phyloP scores from a whole-genome alignment of 2,329 filamentous ascomycete genomes.

The Alternaria gansuensis region DNA sequence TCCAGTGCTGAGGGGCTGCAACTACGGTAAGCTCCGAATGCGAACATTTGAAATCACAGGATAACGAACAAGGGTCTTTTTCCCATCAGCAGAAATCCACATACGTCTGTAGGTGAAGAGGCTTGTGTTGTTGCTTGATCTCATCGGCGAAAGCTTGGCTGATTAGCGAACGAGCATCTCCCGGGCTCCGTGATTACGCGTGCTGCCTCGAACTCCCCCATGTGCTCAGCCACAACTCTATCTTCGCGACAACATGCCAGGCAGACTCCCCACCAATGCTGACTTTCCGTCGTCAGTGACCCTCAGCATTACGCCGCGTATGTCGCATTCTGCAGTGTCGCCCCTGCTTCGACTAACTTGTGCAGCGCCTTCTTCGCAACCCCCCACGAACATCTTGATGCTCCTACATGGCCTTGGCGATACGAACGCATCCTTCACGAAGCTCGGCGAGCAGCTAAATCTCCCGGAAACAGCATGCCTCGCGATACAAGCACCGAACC shows the following conservation, averaged over 20 bases:
- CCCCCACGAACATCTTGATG: conserved; percentile 77
- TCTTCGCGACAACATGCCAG: conserved; percentile 47
- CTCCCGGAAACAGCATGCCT: conserved; percentile 82
- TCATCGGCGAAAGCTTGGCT: conserved; percentile 22
- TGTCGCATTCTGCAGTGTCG: conserved; percentile 28
- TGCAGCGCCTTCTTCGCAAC: conserved; percentile 58
- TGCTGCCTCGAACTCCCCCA: conserved; percentile 17
- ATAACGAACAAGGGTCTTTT: neutral
- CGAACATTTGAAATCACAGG: neutral
- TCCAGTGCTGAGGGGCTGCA: neutral
- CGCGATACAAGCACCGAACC: conserved; percentile 74
- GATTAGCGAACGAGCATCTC: conserved; percentile 32
- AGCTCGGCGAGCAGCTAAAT: conserved; percentile 72
- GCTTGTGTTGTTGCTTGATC: neutral
- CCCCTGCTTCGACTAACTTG: conserved; percentile 27
- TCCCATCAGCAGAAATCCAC: too few relatives aligned
- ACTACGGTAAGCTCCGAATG: neutral
- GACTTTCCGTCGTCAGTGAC: conserved; percentile 56
- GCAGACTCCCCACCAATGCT: conserved; percentile 54
- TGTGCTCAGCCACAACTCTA: conserved; percentile 28
- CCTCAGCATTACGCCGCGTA: conserved; percentile 58
- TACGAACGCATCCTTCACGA: conserved; percentile 71
- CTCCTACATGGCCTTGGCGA: conserved; percentile 88
- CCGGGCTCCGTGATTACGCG: conserved; percentile 16
- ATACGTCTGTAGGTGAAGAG: neutral